phyloP scores from a whole-genome alignment of 1,139 yeast genomes.

The Kurtzmaniella quercitrusa region DNA sequence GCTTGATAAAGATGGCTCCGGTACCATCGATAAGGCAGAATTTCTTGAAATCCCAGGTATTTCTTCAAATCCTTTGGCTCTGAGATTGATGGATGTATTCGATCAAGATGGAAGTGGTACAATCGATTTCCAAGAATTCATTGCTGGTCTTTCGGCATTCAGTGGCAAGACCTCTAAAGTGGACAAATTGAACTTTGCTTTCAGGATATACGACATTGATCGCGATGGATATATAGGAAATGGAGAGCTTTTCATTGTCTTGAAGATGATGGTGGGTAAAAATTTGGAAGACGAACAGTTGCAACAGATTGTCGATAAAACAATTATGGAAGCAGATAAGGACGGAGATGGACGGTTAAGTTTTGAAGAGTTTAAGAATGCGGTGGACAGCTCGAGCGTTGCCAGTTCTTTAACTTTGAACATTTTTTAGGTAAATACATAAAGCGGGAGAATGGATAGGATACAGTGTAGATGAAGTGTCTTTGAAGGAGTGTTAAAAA shows the following conservation, averaged over 20 bases:
- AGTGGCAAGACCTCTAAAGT: slow-evolving; percentile 82
- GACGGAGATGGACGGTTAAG: slow-evolving; percentile 89
- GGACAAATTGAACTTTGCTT: slow-evolving; percentile 85
- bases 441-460: neutral
- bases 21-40: slow-evolving; percentile 87
- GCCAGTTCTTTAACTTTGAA: slow-evolving; percentile 56
- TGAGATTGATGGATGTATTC: slow-evolving; percentile 87
- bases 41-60: slow-evolving; percentile 93
- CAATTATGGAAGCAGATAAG: slow-evolving; percentile 88
- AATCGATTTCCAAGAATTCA: slow-evolving; percentile 94
- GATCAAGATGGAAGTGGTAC: slow-evolving; percentile 93
- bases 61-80: slow-evolving; percentile 82
- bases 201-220: slow-evolving; percentile 92
- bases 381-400: slow-evolving; percentile 64
- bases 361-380: slow-evolving; percentile 80
- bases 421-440: slow-evolving; percentile 22
- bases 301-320: slow-evolving; percentile 93
- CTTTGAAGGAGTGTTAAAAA: too few relatives aligned
- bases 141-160: slow-evolving; percentile 84
- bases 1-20: slow-evolving; percentile 87
- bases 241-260: slow-evolving; percentile 88
- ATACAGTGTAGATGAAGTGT: neutral
- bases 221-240: slow-evolving; percentile 92
- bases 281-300: slow-evolving; percentile 82
- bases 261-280: slow-evolving; percentile 96